Conservation (phyloP, 2,329 filamentous ascomycete genomes). For the Ophiostoma perfectum region DNA sequence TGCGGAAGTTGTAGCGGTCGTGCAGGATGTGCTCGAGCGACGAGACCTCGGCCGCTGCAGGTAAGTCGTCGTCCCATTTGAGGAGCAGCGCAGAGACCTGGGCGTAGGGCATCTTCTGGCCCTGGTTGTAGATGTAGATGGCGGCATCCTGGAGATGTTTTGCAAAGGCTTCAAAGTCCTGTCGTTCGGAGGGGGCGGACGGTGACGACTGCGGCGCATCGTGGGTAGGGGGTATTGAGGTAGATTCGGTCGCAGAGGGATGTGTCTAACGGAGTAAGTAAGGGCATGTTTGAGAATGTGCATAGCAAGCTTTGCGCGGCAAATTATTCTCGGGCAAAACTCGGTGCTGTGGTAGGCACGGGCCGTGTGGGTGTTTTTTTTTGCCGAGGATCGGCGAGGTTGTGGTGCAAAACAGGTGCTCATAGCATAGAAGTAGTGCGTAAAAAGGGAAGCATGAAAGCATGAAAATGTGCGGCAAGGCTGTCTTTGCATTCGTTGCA, state of each 20-base stretch:
- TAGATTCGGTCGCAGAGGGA: not conserved
- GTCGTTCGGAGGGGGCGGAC: constrained; percentile 37
- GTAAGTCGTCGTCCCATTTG: constrained; percentile 57
- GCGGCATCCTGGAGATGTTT: constrained; percentile 63
- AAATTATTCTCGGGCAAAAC: not conserved
- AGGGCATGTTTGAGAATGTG: not conserved
- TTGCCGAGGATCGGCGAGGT: not conserved
- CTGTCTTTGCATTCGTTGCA: not conserved
- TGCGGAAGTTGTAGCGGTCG: constrained; percentile 56
- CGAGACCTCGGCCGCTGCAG: constrained; percentile 48
- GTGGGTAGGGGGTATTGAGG: constrained; percentile 20
- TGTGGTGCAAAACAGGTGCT: not conserved
- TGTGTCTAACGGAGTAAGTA: not conserved
- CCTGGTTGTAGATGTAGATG: constrained; percentile 60
- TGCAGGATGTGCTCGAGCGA: constrained; percentile 54
- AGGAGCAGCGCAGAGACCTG: constrained; percentile 56
- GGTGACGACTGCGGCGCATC: constrained; percentile 19
- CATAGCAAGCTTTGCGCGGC: not conserved
- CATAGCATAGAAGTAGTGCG: not conserved
- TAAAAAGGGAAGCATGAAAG: not conserved
- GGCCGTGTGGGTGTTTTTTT: too few relatives aligned
- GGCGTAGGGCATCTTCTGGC: constrained; percentile 52
- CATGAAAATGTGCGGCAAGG: not conserved
- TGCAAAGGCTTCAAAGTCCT: constrained; percentile 62
- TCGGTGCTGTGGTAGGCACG: too few relatives aligned